A percentile compares a stretch with the other conserved stretches of the same genome.
These are phyloP conservation scores for Cyberlindnera euphorbiae DNA, from an alignment of 805 yeast genomes.

Conservation along the genomic window DNA sequence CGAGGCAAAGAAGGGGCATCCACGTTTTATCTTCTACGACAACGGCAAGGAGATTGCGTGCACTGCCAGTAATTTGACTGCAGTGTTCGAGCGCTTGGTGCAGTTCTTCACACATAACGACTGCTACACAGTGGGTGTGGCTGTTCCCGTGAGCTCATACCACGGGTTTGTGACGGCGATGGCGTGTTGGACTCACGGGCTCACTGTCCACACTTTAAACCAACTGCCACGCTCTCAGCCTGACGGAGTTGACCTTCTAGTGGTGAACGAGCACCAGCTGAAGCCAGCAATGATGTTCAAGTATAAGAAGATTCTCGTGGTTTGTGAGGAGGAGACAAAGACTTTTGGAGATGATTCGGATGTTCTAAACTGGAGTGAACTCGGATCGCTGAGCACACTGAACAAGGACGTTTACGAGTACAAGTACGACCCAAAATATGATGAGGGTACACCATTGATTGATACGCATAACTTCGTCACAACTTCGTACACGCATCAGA, in stretches of 20 bases:
- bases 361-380: slow-evolving; percentile 26
- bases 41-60: slow-evolving; percentile 16
- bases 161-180: slow-evolving; percentile 36
- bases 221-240: slow-evolving; percentile 26
- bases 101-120: slow-evolving; percentile 18
- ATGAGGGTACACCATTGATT: slow-evolving; percentile 30
- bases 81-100: slow-evolving; percentile 24
- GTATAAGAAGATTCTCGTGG: slow-evolving; percentile 31
- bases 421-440: slow-evolving; percentile 27
- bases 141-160: slow-evolving; percentile 25
- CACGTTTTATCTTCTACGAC: slow-evolving; percentile 24
- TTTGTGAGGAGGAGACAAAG: slow-evolving; percentile 18
- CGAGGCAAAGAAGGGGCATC: slow-evolving; percentile 4
- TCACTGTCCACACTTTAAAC: slow-evolving; percentile 37
- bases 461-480: slow-evolving; percentile 28
- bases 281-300: slow-evolving; percentile 22
- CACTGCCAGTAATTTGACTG: slow-evolving; percentile 26
- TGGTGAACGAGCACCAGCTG: slow-evolving; percentile 27
- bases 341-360: slow-evolving; percentile 3
- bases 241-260: slow-evolving; percentile 27
- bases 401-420: slow-evolving; percentile 18
- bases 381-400: slow-evolving; percentile 11
- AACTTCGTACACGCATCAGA: slow-evolving; percentile 43
- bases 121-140: slow-evolving; percentile 26
- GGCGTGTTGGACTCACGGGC: slow-evolving; percentile 40